Base-by-base conservation (phyloP, 129 eudicot genomes). In the Solidago caesia region DNA sequence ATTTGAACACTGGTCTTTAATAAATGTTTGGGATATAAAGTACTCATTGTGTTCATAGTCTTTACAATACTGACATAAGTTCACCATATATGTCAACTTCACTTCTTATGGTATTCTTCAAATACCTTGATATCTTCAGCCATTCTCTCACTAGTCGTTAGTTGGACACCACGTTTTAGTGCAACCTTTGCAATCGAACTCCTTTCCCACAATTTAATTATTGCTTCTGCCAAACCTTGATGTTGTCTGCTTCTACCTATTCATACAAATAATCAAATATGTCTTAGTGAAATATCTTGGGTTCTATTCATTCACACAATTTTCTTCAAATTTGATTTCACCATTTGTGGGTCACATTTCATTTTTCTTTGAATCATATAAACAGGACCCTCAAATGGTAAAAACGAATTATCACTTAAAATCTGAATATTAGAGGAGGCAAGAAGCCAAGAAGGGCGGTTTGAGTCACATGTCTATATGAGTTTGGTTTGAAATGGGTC, bases 171-270 rank as follows among this genome's bases (percentile, higher is more conserved):
- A 71, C 97, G 98, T 77, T 90, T 94, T 67, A 94, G 75, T 0
- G 97, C 93, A 67, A 94, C 85, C 80, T 94, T 94, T 10, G 85
- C 98, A 74, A 94, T 86, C 13, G 88, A 88, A 84, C 97, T 90
- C 83, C 85, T 88, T 84, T 88, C 93, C 98, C 98, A 94, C 55
- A 94, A 68, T 79, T 90, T 90, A 44, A 87, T 76, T 80, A 94
- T 91, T 49, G 97, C 98, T 45, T 75, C 69, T 16, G 98, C 98
- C 75, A 94, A 87, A 57, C 98, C 98, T 83, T 94, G 89, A 74
- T 88, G 96, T 41, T 87, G 97, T 79, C 98, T 88, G 80, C 97
- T 94, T 86, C 98, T 93, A 69, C 98, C 98, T 93, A 86, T 81
- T 77, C 55, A 84, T 72, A 21, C 29, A 69, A 77, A 77, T 42